Conservation (phyloP, 1,139 yeast species). For the Hyphopichia fennica region DNA sequence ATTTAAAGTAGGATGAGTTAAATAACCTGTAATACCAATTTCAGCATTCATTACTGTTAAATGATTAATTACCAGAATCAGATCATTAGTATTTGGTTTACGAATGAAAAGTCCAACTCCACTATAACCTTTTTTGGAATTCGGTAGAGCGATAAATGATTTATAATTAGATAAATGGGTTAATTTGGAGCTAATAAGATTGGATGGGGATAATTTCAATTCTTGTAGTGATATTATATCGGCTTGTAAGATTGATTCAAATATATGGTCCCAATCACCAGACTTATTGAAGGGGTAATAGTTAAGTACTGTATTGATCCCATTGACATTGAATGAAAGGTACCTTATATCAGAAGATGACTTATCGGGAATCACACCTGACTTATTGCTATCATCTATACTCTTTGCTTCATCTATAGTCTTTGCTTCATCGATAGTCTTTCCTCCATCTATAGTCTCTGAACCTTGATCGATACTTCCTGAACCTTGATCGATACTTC, state of each 20-base stretch:
- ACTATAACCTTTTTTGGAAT: constrained; percentile 72
- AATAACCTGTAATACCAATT: constrained; percentile 83
- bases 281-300: constrained; percentile 78
- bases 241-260: constrained; percentile 59
- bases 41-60: constrained; percentile 71
- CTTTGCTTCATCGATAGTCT: too few species aligned
- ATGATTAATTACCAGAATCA: constrained; percentile 28
- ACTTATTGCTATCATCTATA: too few species aligned
- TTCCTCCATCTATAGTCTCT: too few species aligned
- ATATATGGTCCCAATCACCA: constrained; percentile 42
- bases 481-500: too few species aligned
- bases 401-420: too few species aligned
- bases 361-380: neutral
- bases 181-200: constrained; percentile 43
- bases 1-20: constrained; percentile 17
- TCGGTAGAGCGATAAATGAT: constrained; percentile 71
- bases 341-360: constrained; percentile 31
- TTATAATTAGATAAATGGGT: constrained; percentile 60
- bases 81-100: constrained; percentile 42
- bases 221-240: constrained; percentile 87
- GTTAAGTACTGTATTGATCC: constrained; percentile 73
- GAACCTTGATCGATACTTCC: too few species aligned
- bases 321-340: constrained; percentile 83
- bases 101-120: constrained; percentile 89
- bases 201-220: constrained; percentile 61